Percentiles rank a stretch among this genome's conserved stretches.
Evolutionary conservation across 2,329 filamentous ascomycete species (phyloP).

Genomic region (Pestalotiopsis sp.): DNA sequence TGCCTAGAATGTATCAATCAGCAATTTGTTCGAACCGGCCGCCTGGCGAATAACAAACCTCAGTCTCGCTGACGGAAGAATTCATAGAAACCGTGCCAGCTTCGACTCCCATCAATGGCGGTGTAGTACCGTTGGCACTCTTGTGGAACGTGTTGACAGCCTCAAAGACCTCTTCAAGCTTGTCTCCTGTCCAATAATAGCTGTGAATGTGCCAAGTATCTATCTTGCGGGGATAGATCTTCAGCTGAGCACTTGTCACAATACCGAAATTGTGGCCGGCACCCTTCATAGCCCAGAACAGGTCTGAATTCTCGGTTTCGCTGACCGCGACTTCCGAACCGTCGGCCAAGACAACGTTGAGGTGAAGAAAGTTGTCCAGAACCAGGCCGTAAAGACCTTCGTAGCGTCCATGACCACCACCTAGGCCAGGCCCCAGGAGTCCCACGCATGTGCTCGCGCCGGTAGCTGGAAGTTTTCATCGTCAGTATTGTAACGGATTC

Average conservation of each 20-base stretch:
- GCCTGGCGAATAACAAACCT: background rate
- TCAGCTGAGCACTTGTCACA: constrained; percentile 48
- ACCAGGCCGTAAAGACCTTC: constrained; percentile 44
- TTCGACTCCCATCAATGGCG: background rate
- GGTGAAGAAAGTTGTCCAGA: constrained; percentile 41
- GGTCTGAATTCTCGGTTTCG: constrained; percentile 40
- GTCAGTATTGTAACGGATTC: constrained; percentile 24
- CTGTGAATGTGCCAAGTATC: constrained; percentile 26
- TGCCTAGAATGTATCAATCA: background rate
- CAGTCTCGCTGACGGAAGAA: background rate
- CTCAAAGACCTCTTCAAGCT: constrained; percentile 25
- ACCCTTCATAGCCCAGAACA: constrained; percentile 60
- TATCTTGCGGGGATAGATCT: constrained; percentile 40
- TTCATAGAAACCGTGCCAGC: constrained; percentile 9
- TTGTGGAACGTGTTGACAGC: constrained; percentile 17
- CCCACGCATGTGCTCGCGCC: constrained; percentile 57
- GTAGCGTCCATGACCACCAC: constrained; percentile 48
- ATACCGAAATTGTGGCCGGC: constrained; percentile 64
- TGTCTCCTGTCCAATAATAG: constrained; percentile 22
- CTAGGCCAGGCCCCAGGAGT: constrained; percentile 42
- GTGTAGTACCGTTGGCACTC: background rate
- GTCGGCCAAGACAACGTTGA: constrained; percentile 43
- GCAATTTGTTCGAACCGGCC: background rate
- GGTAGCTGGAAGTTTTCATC: constrained; percentile 38
- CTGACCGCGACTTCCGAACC: constrained; percentile 32